Percentiles rank a stretch among this genome's conserved stretches.
phyloP scores from a whole-genome alignment of 345 rosid genomes.

The Conringia planisiliqua region DNA sequence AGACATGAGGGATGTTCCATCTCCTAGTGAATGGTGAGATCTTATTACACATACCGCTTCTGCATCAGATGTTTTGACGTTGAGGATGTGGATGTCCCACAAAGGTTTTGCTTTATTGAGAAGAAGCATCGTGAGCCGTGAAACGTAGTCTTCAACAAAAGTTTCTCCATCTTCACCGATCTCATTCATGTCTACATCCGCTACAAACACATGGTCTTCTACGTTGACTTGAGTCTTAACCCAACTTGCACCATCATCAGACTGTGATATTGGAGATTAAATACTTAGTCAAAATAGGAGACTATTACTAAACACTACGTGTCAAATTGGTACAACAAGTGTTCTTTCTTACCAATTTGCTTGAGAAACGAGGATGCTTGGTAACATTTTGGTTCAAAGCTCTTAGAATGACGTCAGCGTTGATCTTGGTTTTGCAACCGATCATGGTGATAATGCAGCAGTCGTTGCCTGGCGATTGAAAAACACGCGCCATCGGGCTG shows the following conservation, averaged over 20 bases:
- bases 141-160: slow-evolving; percentile 57
- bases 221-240: slow-evolving; percentile 42
- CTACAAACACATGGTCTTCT: slow-evolving; percentile 51
- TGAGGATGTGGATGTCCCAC: slow-evolving; percentile 81
- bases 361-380: slow-evolving; percentile 77
- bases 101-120: slow-evolving; percentile 53
- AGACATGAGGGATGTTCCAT: slow-evolving; percentile 56
- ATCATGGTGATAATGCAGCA: slow-evolving; percentile 41
- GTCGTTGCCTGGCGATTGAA: slow-evolving; percentile 46
- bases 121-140: slow-evolving; percentile 48
- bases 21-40: slow-evolving; percentile 57
- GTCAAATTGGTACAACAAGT: not conserved
- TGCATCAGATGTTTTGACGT: slow-evolving; percentile 56
- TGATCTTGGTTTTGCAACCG: slow-evolving; percentile 45
- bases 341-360: slow-evolving; percentile 41
- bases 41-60: slow-evolving; percentile 42
- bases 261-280: slow-evolving; percentile 20
- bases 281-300: not conserved
- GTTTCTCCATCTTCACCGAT: slow-evolving; percentile 34
- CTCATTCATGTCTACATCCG: slow-evolving; percentile 30
- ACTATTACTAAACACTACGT: too few relatives aligned
- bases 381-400: slow-evolving; percentile 48
- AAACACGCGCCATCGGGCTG: slow-evolving; percentile 49
- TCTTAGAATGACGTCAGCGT: slow-evolving; percentile 36
- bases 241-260: slow-evolving; percentile 44